Evolutionary conservation across 371 early-diverging fungal genomes (phyloP).

Genomic region (Mucor plumbeus): DNA sequence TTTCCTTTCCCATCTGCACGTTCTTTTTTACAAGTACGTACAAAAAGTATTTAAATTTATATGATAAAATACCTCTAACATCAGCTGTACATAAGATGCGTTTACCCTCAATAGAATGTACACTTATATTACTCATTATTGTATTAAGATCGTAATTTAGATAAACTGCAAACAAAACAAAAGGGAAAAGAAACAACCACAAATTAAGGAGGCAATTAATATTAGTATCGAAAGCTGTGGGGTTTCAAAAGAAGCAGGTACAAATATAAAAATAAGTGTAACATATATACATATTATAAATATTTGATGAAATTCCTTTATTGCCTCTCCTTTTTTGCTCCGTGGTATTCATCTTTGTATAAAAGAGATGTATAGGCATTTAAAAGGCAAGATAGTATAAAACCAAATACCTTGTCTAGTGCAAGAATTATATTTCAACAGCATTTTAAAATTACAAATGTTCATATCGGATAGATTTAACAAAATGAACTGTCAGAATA

Average conservation of each 20-base stretch:
- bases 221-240: not conserved
- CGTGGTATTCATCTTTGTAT: no score
- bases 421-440: no score
- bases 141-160: constrained; percentile 1
- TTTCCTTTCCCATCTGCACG: no score
- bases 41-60: not conserved
- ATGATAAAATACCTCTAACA: constrained; percentile 33
- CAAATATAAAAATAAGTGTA: not conserved
- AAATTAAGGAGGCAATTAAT: constrained; percentile 1
- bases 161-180: constrained; percentile 10
- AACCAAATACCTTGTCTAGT: no score
- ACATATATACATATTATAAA: not conserved
- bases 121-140: constrained; percentile 16
- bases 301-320: no score
- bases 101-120: constrained; percentile 32
- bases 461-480: no score
- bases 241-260: constrained; percentile 6
- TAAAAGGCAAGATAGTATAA: no score
- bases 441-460: no score
- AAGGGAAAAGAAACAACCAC: not conserved
- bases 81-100: constrained; percentile 45
- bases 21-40: not conserved
- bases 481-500: no score
- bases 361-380: no score
- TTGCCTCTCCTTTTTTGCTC: not conserved